Percentiles rank a stretch among this genome's conserved stretches.
These are phyloP conservation scores for Capillidium heterosporum DNA, from an alignment of 371 early-diverging fungal genomes.

Conservation along the genomic window DNA sequence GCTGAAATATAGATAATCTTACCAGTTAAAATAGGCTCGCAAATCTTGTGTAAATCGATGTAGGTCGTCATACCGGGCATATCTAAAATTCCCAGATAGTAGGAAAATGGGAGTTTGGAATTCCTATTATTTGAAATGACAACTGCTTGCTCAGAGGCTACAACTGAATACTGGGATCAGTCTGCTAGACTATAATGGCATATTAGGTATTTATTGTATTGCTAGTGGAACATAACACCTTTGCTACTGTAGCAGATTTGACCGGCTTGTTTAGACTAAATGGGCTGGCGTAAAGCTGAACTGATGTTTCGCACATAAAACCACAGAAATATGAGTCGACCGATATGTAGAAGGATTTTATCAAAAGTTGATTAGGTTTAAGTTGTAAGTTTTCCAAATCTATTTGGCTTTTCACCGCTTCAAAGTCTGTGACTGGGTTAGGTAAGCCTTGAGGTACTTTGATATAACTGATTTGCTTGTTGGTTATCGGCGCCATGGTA, in stretches of 20 bases:
- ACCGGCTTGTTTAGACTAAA: conserved; percentile 35
- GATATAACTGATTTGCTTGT: conserved; percentile 15
- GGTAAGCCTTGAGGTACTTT: conserved; percentile 20
- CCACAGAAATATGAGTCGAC: conserved; percentile 46
- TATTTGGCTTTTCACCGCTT: conserved; percentile 18
- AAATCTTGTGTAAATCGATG: conserved; percentile 23
- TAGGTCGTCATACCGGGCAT: conserved; percentile 38
- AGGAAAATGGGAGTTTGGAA: conserved; percentile 19
- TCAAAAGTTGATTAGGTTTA: conserved; percentile 26
- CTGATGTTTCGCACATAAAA: conserved; percentile 24
- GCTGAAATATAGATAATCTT: conserved; percentile 28
- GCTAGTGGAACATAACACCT: neutral
- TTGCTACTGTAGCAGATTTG: conserved; percentile 12
- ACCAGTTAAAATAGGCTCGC: conserved; percentile 32
- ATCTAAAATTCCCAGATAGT: conserved; percentile 33
- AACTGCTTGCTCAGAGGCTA: conserved; percentile 15
- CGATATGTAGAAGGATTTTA: conserved; percentile 28
- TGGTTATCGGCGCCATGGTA: too few relatives aligned
- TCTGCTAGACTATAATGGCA: conserved; percentile 31
- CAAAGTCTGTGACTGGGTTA: conserved; percentile 23
- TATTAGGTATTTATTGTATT: conserved; percentile 33
- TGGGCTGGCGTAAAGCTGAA: conserved; percentile 25
- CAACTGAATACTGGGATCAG: conserved; percentile 31
- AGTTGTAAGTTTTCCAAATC: conserved; percentile 21
- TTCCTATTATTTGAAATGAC: neutral